Conservation (phyloP, 805 yeast genomes). For the Candida berthetii region DNA sequence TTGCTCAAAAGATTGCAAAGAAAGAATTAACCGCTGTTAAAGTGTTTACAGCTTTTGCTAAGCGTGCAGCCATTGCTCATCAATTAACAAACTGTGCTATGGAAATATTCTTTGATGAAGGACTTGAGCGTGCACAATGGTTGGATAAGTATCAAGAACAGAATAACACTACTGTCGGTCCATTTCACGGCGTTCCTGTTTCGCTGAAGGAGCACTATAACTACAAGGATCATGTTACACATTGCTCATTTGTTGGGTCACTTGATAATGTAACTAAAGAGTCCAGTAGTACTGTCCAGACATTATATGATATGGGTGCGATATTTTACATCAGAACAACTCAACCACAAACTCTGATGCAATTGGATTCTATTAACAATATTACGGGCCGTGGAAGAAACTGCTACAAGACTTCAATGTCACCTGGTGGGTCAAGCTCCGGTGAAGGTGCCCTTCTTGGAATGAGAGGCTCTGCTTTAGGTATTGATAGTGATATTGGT, state of each 20-base stretch:
- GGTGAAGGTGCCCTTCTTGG: conserved; percentile 66
- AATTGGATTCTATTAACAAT: no score
- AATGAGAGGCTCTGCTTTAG: conserved; percentile 54
- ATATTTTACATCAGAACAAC: conserved; percentile 60
- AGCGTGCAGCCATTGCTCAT: conserved; percentile 52
- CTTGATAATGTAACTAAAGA: conserved; percentile 39
- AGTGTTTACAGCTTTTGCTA: conserved; percentile 47
- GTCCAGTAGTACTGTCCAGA: conserved; percentile 41
- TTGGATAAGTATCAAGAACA: conserved; percentile 40
- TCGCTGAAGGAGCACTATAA: conserved; percentile 63
- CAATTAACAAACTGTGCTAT: conserved; percentile 36
- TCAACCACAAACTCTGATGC: conserved; percentile 68
- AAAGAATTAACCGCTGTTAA: conserved; percentile 31
- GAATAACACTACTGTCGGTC: no score
- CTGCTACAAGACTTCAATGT: no score
- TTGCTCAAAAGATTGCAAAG: background rate
- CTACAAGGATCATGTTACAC: conserved; percentile 45
- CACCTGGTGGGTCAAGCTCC: conserved; percentile 67
- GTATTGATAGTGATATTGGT: conserved; percentile 67
- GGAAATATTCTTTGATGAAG: conserved; percentile 47
- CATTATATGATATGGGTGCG: conserved; percentile 30
- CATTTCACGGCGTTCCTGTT: conserved; percentile 67
- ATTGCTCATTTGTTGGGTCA: conserved; percentile 52
- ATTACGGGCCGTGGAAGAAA: no score
- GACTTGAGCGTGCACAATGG: conserved; percentile 47